Percentiles rank a stretch among this genome's conserved stretches.
phyloP scores from a whole-genome alignment of 73 alveolate species.

The Paramecium primaurelia region DNA sequence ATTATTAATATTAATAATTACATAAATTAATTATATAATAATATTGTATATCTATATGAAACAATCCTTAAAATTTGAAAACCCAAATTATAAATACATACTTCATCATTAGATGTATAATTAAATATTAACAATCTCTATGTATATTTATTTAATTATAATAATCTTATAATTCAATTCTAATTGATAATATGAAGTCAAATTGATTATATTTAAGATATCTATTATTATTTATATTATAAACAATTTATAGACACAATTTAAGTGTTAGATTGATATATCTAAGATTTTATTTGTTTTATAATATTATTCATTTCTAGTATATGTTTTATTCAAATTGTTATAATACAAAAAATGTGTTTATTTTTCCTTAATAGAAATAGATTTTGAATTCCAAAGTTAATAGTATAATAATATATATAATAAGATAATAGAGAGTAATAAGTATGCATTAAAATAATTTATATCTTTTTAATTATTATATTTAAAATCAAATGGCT shows the following conservation, averaged over 20 bases:
- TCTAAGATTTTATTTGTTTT: background rate
- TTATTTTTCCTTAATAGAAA: background rate
- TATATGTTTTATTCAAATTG: background rate
- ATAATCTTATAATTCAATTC: too few species aligned
- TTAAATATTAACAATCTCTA: too few species aligned
- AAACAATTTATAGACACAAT: background rate
- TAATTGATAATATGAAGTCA: background rate
- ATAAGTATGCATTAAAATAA: background rate
- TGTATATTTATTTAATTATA: too few species aligned
- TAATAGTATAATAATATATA: background rate
- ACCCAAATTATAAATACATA: background rate
- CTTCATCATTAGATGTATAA: too few species aligned
- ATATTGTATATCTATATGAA: background rate
- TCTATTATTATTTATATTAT: too few species aligned
- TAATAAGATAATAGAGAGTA: background rate
- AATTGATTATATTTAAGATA: too few species aligned
- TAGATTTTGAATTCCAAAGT: background rate
- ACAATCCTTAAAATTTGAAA: background rate
- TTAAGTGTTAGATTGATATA: background rate
- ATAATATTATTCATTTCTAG: too few species aligned
- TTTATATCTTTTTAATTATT: slow-evolving; percentile 28
- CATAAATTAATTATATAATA: background rate
- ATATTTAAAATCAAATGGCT: slow-evolving; percentile 36
- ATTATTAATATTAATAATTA: background rate
- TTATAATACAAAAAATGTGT: too few species aligned